phyloP scores from a whole-genome alignment of 768 basidiomycete genomes.

The Kwoniella dendrophila region DNA sequence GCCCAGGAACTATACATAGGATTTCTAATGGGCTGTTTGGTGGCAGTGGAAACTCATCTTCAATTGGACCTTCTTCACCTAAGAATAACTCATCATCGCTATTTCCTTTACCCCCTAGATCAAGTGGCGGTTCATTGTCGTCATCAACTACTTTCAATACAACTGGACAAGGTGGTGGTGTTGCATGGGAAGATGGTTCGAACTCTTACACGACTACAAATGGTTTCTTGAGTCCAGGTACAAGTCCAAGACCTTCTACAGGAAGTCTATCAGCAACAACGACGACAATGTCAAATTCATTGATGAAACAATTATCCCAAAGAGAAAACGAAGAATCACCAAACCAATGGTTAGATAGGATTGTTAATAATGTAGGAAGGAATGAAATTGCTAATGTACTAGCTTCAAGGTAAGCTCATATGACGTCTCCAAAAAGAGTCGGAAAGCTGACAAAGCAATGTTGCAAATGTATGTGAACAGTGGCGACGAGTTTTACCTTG shows the following conservation, averaged over 20 bases:
- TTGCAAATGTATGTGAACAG: constrained; percentile 57
- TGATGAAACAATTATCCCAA: constrained; percentile 27
- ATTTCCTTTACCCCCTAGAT: constrained; percentile 47
- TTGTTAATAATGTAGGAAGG: constrained; percentile 69
- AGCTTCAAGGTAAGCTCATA: constrained; percentile 69
- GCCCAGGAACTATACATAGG: constrained; percentile 39
- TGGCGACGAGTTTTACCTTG: constrained; percentile 68
- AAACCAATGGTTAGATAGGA: constrained; percentile 68
- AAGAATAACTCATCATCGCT: constrained; percentile 22
- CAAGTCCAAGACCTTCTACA: constrained; percentile 37
- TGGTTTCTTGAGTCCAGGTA: constrained; percentile 25
- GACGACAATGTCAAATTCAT: constrained; percentile 4
- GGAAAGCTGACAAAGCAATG: background rate
- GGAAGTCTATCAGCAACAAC: constrained; percentile 25
- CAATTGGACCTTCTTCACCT: constrained; percentile 38
- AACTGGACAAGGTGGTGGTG: background rate
- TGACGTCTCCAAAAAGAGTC: background rate
- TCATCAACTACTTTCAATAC: constrained; percentile 31
- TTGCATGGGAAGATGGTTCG: constrained; percentile 22
- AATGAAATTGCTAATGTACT: constrained; percentile 77
- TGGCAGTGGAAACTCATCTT: constrained; percentile 1
- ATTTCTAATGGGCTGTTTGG: constrained; percentile 41
- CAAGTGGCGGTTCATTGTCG: constrained; percentile 42
- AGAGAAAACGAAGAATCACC: constrained; percentile 65
- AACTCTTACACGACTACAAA: background rate